Evolutionary conservation across 2,329 filamentous ascomycete species (phyloP), one percentile per base, ranked within the genome.

Genomic region (Colletotrichum gloeosporioides): DNA sequence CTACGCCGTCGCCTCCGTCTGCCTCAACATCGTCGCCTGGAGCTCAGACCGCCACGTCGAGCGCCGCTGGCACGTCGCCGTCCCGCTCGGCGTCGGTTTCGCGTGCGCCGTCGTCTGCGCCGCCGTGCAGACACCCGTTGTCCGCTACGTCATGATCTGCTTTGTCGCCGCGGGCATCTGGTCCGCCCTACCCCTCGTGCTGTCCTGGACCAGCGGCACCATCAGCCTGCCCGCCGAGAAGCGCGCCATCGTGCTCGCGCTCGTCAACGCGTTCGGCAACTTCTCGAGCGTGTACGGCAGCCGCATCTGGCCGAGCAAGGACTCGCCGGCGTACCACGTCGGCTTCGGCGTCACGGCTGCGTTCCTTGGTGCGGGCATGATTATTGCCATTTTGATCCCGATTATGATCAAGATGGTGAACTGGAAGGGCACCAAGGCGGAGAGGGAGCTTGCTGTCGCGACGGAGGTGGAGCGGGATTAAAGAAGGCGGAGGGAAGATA

Each of bases 221-320:
- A 78, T 82, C 39, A 77, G 75, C 49, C 71, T 81, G 68, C 82
- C 82, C 6, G 78, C 80, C 9, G 81, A 82, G 70, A 83, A 83
- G 81, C 78, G 82, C n/a, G 81, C 82, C 25, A 80, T 83, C 31
- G 81, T 82, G n/a, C 77, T 83, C 27, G 81, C 81, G 6, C 69
- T 82, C n/a, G 81, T 82, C 67, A 83, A 83, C 69, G 80, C 81
- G 1, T 81, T 82, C 69, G 82, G 82, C 53, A 82, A 83, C 76
- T 80, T 82, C n/a, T 81, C 81, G 16, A 81, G 80, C 32, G 80
- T 83, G 16, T 83, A 83, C 63, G 81, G 82, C 4, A 82, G 81
- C 59, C 77, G 81, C 0, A 81, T 83, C 53, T 82, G 81, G 81
- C 81, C 81, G n/a, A 78, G 75, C 25, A 64, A 63, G 6, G 80